Conservation (phyloP, 306 rosid genomes). For the Corylus avellana region DNA sequence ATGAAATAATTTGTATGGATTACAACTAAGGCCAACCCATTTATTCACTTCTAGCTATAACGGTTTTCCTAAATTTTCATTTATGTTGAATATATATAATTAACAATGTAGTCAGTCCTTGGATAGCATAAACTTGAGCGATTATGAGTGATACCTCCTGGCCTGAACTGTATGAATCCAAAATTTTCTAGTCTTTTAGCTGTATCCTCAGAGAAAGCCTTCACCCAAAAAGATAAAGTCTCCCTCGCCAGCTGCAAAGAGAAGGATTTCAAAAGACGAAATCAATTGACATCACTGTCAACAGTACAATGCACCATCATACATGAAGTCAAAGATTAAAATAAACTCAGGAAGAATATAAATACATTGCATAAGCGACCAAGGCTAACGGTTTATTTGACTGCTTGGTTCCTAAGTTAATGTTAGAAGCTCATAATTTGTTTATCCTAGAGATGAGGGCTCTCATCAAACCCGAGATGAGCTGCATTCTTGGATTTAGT, state of each 20-base stretch:
- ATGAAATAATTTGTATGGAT: constrained; percentile 2
- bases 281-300: not conserved
- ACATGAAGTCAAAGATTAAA: not conserved
- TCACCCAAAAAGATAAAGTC: constrained; percentile 97
- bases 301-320: not conserved
- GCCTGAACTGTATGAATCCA: constrained; percentile 98
- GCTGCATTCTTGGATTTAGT: too few relatives aligned
- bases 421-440: too few relatives aligned
- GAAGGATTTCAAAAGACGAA: constrained; percentile 14
- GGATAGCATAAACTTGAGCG: constrained; percentile 16
- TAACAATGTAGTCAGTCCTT: constrained; percentile 7
- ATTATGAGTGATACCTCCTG: constrained; percentile 77
- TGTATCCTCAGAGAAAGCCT: constrained; percentile 98
- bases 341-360: not conserved
- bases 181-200: constrained; percentile 97
- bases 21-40: constrained; percentile 8
- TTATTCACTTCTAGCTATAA: not conserved
- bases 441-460: too few relatives aligned
- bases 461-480: too few relatives aligned
- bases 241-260: constrained; percentile 91
- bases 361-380: not conserved
- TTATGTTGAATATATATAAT: constrained; percentile 11
- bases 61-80: not conserved
- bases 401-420: not conserved
- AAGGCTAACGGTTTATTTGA: not conserved